Percentiles rank a stretch among this genome's conserved stretches.
phyloP scores from a whole-genome alignment of 495 filamentous ascomycete species.

The Viridothelium virens region DNA sequence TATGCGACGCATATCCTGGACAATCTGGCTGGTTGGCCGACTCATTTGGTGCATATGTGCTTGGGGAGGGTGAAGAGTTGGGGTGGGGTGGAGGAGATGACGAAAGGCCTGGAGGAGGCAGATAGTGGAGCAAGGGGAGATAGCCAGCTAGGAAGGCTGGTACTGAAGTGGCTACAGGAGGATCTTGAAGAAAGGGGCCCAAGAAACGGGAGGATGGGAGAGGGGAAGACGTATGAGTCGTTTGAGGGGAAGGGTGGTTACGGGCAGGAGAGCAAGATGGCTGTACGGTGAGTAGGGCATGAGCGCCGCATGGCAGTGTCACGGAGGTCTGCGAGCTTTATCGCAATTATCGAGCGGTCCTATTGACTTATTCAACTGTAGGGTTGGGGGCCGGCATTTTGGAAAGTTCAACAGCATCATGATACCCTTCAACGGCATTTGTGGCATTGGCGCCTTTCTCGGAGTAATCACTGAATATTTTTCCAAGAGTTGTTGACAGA shows the following conservation, averaged over 20 bases:
- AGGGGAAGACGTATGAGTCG: slow-evolving; percentile 62
- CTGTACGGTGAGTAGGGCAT: slow-evolving; percentile 15
- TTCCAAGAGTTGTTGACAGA: background rate
- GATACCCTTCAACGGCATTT: slow-evolving; percentile 7
- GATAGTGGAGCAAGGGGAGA: slow-evolving; percentile 52
- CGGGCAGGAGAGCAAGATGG: slow-evolving; percentile 56
- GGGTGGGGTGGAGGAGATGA: slow-evolving; percentile 57
- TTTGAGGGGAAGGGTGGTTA: slow-evolving; percentile 68
- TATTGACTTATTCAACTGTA: background rate
- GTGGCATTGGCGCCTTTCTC: background rate
- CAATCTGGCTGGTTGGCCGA: slow-evolving; percentile 86
- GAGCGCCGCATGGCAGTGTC: no score
- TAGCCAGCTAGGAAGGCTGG: slow-evolving; percentile 69
- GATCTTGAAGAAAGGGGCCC: slow-evolving; percentile 76
- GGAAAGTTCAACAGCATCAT: background rate
- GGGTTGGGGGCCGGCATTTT: background rate
- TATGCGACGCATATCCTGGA: slow-evolving; percentile 98
- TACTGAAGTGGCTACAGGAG: slow-evolving; percentile 75
- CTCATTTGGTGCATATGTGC: slow-evolving; percentile 91
- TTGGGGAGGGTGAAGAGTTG: slow-evolving; percentile 76
- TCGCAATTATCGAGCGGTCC: background rate
- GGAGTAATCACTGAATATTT: background rate
- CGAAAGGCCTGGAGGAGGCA: slow-evolving; percentile 30
- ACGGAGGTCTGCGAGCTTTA: background rate
- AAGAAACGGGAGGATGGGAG: slow-evolving; percentile 44